Conservation (phyloP, 2,329 filamentous ascomycete species). For the Fusarium metavorans region DNA sequence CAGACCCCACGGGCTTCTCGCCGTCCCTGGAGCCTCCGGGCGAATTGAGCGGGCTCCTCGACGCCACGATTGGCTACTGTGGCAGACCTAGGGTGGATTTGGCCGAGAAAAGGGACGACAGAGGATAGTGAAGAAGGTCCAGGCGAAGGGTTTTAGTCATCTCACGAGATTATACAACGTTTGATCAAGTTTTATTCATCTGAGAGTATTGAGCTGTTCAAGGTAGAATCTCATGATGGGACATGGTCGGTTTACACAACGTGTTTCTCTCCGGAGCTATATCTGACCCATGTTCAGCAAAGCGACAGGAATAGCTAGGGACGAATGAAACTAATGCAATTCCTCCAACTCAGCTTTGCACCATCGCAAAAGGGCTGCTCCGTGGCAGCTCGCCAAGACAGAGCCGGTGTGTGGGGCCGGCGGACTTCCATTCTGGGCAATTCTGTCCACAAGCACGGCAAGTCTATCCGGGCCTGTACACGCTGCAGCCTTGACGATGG, state of each 20-base stretch:
- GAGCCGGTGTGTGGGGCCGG: background rate
- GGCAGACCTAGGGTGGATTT: slow-evolving; percentile 33
- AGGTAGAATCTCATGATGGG: background rate
- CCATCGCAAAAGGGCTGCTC: background rate
- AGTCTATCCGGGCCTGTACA: background rate
- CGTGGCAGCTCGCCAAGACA: background rate
- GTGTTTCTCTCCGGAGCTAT: slow-evolving; percentile 8
- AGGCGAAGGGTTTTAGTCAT: slow-evolving; percentile 37
- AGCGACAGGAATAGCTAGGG: background rate
- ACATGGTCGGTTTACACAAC: background rate
- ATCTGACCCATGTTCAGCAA: background rate
- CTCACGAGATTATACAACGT: background rate
- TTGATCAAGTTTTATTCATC: background rate
- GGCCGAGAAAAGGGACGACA: slow-evolving; percentile 34
- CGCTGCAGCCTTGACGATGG: background rate
- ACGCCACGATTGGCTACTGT: slow-evolving; percentile 28
- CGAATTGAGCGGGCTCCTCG: slow-evolving; percentile 6
- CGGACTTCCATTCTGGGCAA: slow-evolving; percentile 19
- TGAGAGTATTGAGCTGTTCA: background rate
- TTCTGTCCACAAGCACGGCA: background rate
- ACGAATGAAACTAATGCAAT: background rate
- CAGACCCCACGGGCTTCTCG: slow-evolving; percentile 37
- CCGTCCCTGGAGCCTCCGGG: slow-evolving; percentile 20
- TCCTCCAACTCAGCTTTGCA: background rate
- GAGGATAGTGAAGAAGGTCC: slow-evolving; percentile 28